Base-by-base conservation (phyloP, 2,329 filamentous ascomycete genomes). In the Pseudopyricularia javanii region DNA sequence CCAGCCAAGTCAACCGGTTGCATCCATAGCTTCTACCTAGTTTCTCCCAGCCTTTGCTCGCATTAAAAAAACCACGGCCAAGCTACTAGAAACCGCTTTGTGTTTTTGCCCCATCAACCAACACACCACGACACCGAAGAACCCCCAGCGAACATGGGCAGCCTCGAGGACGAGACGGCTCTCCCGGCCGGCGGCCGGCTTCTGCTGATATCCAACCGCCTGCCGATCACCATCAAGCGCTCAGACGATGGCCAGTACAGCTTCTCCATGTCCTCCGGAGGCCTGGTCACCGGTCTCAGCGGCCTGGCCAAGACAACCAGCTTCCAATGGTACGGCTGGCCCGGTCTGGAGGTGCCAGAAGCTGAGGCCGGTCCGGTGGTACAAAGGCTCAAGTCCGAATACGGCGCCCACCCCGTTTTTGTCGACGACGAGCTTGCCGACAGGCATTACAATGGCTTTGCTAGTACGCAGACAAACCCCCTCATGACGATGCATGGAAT, bases 281-380 rank as follows among this genome's bases (percentile, higher is more conserved):
- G 93, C 40, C 80, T 98, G 40, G 93, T 97, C 62, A 95, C 89
- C 50, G 93, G 93, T 20, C 76, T 98, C 56, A 95, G 88, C 59
- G 93, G 93, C 26, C 73, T 97, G 54, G 85, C 88, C 62, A 96
- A 96, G 71, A 86, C 88, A 32, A 95, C 89, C 26, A 91, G 85
- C 60, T 97, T 97, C 70, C 88, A 93, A 68, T 98, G 93, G 93
- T 97, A 97, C 70, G 93, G 93, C 60, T 97, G 93, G 91, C 91
- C 93, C 1, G 93, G 93, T 35, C 72, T 95, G 49, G 89, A 97
- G 68, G 83, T 97, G 4, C 91, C 91, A 37, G 88, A 94, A 57
- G 79, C 82, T 53, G 91, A 97, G 68, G 79, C 88, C 45, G 74
- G 78, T 2, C 75, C 78, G 53, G 83, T 98, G 67, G 85, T 82